phyloP scores from a whole-genome alignment of 495 filamentous ascomycete species.

The Lentithecium fluviatile region DNA sequence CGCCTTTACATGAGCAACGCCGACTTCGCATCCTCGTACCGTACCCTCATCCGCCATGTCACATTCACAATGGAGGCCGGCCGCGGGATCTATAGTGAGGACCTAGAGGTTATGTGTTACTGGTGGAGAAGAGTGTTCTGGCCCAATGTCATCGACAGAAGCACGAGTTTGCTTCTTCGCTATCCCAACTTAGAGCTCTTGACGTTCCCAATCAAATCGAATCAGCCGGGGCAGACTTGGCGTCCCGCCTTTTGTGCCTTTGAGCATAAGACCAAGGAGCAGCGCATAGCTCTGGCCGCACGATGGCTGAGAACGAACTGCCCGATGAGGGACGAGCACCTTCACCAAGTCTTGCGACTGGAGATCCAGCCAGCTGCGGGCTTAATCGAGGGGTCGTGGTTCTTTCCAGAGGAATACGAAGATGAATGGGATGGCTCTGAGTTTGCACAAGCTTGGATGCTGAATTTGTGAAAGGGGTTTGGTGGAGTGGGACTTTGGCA shows the following conservation, averaged over 20 bases:
- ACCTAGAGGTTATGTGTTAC: conserved; percentile 9
- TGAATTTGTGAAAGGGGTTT: conserved; percentile 7
- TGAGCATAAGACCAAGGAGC: conserved; percentile 73
- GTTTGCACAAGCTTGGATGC: conserved; percentile 17
- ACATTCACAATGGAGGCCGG: conserved; percentile 13
- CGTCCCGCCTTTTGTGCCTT: conserved; percentile 70
- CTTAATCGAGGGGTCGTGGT: background rate
- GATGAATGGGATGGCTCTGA: conserved; percentile 21
- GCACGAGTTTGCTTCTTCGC: conserved; percentile 1
- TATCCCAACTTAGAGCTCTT: conserved; percentile 15
- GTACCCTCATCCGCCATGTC: conserved; percentile 3
- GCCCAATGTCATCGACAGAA: conserved; percentile 12
- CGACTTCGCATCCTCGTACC: conserved; percentile 11
- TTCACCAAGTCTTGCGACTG: conserved; percentile 11
- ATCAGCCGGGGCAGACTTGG: conserved; percentile 7
- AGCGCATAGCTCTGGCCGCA: conserved; percentile 13
- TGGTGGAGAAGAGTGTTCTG: conserved; percentile 20
- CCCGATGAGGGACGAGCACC: conserved; percentile 4
- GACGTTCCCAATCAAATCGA: conserved; percentile 18
- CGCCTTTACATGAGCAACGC: conserved; percentile 7
- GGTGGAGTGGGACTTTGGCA: background rate
- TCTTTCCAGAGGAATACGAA: background rate
- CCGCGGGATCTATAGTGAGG: conserved; percentile 10
- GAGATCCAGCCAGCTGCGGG: conserved; percentile 13
- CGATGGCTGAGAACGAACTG: conserved; percentile 12